A percentile compares a stretch with the other conserved stretches of the same genome.
phyloP scores from a whole-genome alignment of 2,329 filamentous ascomycete genomes.

The Cladosporium phlei region DNA sequence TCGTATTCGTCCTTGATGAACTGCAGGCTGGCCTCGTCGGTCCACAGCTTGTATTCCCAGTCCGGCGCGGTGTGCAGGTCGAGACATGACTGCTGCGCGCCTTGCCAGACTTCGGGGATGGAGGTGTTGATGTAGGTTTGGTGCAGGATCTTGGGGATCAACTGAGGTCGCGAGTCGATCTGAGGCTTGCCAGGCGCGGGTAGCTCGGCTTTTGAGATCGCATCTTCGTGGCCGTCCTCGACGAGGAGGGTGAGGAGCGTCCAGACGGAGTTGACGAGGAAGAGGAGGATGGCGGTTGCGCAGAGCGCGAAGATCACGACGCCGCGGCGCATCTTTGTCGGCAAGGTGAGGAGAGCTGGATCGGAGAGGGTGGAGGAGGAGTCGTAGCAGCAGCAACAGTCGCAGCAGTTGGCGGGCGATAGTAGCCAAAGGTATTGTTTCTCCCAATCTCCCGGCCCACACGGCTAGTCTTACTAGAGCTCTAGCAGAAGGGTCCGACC shows the following conservation, averaged over 20 bases:
- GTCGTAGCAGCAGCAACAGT: neutral
- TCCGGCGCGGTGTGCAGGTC: conserved; percentile 53
- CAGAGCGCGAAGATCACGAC: conserved; percentile 60
- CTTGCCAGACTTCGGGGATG: conserved; percentile 62
- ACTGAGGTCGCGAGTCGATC: conserved; percentile 52
- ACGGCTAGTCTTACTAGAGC: no score
- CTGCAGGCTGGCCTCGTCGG: conserved; percentile 61
- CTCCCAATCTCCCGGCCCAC: conserved; percentile 10
- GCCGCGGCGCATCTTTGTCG: conserved; percentile 53
- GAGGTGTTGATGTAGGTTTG: conserved; percentile 70
- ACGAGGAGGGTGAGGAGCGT: conserved; percentile 66
- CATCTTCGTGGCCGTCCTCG: conserved; percentile 62
- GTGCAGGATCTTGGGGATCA: conserved; percentile 74
- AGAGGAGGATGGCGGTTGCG: conserved; percentile 59
- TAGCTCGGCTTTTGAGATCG: conserved; percentile 62
- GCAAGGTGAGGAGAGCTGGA: neutral
- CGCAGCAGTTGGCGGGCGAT: conserved; percentile 6
- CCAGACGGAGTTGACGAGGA: conserved; percentile 64
- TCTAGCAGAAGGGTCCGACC: no score
- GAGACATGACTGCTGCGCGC: conserved; percentile 61
- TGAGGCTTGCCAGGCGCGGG: conserved; percentile 57
- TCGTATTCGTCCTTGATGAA: conserved; percentile 71
- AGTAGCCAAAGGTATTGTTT: no score
- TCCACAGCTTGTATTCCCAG: conserved; percentile 81
- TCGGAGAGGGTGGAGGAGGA: neutral